A percentile compares a stretch with the other conserved stretches of the same genome.
phyloP scores from a whole-genome alignment of 1,284 basidiomycete species.

The Ganoderma lingzhi region DNA sequence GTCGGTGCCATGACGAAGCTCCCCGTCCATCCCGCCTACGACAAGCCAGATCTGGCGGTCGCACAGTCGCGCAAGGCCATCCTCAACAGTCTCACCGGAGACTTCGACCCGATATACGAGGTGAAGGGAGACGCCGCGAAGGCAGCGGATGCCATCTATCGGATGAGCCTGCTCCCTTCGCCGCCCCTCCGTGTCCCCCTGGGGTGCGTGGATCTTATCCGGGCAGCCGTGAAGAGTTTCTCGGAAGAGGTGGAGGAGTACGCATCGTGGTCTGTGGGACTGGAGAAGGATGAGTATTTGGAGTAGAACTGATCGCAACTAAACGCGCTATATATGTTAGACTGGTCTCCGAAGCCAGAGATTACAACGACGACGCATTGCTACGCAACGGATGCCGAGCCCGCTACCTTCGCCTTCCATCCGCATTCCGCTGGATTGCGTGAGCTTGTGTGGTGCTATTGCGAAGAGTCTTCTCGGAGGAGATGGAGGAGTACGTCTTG shows the following conservation, averaged over 20 bases:
- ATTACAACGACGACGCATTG: neutral
- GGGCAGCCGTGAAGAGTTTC: neutral
- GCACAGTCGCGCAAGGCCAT: slow-evolving; percentile 17
- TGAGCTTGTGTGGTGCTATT: too few relatives aligned
- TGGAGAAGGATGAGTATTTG: slow-evolving; percentile 20
- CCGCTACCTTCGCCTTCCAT: too few relatives aligned
- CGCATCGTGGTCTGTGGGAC: slow-evolving; percentile 40
- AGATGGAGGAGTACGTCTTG: too few relatives aligned
- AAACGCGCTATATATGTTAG: neutral
- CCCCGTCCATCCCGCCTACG: slow-evolving; percentile 24
- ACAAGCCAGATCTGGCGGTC: slow-evolving; percentile 8
- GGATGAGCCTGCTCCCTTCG: slow-evolving; percentile 22
- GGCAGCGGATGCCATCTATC: slow-evolving; percentile 14
- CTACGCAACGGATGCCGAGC: too few relatives aligned
- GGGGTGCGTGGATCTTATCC: slow-evolving; percentile 21
- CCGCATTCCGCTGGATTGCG: too few relatives aligned
- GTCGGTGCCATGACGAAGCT: slow-evolving; percentile 13
- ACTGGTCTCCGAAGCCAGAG: neutral
- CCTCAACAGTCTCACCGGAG: slow-evolving; percentile 2
- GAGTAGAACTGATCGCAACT: neutral
- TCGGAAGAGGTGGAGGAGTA: slow-evolving; percentile 31
- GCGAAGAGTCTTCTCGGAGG: too few relatives aligned
- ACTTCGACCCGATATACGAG: slow-evolving; percentile 3
- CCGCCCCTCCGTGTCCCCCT: slow-evolving; percentile 42
- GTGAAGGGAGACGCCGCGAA: slow-evolving; percentile 22